phyloP scores from a whole-genome alignment of 208 protist species.

The Strigomonas galati region DNA sequence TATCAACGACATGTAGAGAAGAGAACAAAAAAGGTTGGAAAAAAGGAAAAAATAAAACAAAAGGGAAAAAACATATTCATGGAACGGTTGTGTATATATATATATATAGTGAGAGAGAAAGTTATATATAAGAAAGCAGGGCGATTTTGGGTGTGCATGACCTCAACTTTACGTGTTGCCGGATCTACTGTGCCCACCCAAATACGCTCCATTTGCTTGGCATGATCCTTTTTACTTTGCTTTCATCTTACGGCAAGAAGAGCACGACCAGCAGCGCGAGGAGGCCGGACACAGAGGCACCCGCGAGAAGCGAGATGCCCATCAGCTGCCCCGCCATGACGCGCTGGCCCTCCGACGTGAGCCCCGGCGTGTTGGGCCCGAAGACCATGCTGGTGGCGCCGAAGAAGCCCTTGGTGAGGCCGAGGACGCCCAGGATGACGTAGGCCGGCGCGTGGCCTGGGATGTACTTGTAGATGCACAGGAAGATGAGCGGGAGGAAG shows the following conservation, averaged over 20 bases:
- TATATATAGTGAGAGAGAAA: not conserved
- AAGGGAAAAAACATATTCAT: constrained; percentile 8
- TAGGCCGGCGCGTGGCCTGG: constrained; percentile 53
- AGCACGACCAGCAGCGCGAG: constrained; percentile 63
- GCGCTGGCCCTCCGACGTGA: constrained; percentile 63
- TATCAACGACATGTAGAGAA: constrained; percentile 2
- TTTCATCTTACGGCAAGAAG: constrained; percentile 34
- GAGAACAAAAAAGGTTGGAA: not conserved
- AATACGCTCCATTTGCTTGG: no score
- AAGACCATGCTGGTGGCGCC: constrained; percentile 75
- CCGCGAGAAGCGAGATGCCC: constrained; percentile 65
- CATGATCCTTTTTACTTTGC: no score
- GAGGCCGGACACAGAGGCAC: constrained; percentile 52
- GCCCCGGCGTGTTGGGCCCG: constrained; percentile 43
- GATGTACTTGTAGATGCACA: constrained; percentile 82
- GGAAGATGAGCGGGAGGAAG: constrained; percentile 69
- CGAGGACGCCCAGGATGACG: constrained; percentile 50
- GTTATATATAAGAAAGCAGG: no score
- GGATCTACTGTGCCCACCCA: no score
- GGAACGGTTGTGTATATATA: not conserved
- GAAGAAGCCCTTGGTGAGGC: constrained; percentile 80
- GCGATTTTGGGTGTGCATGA: not conserved
- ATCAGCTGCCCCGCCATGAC: constrained; percentile 82
- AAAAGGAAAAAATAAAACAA: constrained; percentile 12
- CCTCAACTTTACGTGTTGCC: no score